Evolutionary conservation across 148 eudicot genomes (phyloP), one percentile per base, ranked within the genome.

Genomic region (Persicaria maculosa): DNA sequence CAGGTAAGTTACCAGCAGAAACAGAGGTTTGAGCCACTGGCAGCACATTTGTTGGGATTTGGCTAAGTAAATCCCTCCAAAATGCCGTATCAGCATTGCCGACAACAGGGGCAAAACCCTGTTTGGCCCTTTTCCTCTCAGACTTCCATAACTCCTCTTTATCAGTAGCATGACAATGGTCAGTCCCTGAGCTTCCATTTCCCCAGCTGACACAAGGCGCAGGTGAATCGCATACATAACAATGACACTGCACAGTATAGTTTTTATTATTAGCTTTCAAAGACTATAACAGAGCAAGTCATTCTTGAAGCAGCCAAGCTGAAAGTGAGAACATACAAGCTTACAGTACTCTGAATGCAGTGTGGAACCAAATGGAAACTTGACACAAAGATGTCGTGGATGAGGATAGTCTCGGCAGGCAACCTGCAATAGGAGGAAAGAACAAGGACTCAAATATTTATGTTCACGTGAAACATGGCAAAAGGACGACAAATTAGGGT

Each of bases 381-480:
- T 89, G 47, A 83, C 97, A 84, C 99, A 96, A 12, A 86, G 91
- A 80, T 92, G 94, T 7, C 99, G 92, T n/a, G 99, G 46, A 81
- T 96, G 99, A 80, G 99, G 97, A 78, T 87, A 92, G 81, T 96
- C 99, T 77, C 99, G 87, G 78, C 97, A 96, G 53, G 99, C 99
- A 82, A 96, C 91, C 99, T 96, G 85, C 77, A 61, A 71, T 50
- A 5, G 78, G 57, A 10, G 71, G 14, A 55, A 75, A 44, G 36
- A 48, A 70, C 44, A 31, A 61, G 9, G n/a, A n/a, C 62, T 4
- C 40, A 45, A 44, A 53, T 72, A 65, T 74, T 47, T 76, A 76
- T 76, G 54, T 36, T 10, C 14, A 57, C 62, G 19, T 19, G 62
- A 57, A 57, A 55, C 17, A 58, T 16, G 22, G 71, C 6, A 7